phyloP scores from a whole-genome alignment of 345 rosid genomes.

The Salix udensis region DNA sequence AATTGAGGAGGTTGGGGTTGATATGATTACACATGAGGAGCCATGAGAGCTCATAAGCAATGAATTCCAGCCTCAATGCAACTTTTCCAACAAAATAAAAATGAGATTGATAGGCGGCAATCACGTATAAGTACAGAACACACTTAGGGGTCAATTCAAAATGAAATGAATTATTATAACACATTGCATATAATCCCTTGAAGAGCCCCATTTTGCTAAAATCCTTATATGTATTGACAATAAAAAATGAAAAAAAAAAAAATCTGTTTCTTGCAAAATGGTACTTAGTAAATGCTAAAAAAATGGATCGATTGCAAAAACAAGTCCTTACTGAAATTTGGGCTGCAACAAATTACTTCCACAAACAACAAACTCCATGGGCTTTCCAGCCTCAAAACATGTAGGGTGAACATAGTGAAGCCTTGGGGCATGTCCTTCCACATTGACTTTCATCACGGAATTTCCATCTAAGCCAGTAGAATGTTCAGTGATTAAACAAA shows the following conservation, averaged over 20 bases:
- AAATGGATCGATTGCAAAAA: background rate
- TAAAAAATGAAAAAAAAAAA: background rate
- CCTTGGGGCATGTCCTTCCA: conserved; percentile 52
- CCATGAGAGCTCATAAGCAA: background rate
- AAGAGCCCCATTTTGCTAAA: background rate
- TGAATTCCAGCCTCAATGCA: background rate
- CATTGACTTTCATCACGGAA: conserved; percentile 53
- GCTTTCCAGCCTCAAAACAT: conserved; percentile 91
- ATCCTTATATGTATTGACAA: background rate
- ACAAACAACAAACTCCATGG: conserved; percentile 78
- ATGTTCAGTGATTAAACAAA: background rate
- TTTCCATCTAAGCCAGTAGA: conserved; percentile 49
- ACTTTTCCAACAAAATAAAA: background rate
- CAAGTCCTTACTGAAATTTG: conserved; percentile 57
- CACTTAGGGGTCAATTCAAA: background rate
- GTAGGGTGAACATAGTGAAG: conserved; percentile 84
- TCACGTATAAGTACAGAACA: background rate
- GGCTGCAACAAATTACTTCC: conserved; percentile 74
- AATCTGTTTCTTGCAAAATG: background rate
- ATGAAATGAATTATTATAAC: background rate
- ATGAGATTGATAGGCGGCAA: background rate
- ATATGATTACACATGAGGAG: background rate
- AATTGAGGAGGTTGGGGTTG: background rate
- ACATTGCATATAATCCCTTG: background rate
- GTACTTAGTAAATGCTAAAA: background rate